A percentile compares a stretch with the other conserved stretches of the same genome.
These are phyloP conservation scores for Ammopiptanthus mongolicus DNA, from an alignment of 306 rosid genomes.

Conservation along the genomic window DNA sequence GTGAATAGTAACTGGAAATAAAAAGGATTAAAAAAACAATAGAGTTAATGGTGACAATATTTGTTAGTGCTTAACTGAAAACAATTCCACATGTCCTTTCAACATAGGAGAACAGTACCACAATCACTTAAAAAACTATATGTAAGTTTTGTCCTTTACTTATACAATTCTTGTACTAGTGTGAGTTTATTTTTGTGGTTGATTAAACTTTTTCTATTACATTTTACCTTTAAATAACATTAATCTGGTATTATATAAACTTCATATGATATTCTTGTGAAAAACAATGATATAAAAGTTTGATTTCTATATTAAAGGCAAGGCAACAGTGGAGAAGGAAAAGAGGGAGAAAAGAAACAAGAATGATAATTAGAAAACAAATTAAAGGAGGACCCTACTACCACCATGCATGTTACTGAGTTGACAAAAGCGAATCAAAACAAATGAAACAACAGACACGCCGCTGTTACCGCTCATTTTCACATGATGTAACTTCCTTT, in stretches of 20 bases:
- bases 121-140: too few species aligned
- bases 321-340: neutral
- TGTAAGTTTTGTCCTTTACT: too few species aligned
- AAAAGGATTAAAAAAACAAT: too few species aligned
- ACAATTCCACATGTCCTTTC: too few species aligned
- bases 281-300: too few species aligned
- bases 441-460: conserved; percentile 36
- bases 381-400: neutral
- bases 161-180: neutral
- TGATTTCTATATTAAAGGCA: neutral
- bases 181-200: neutral
- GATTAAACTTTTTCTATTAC: too few species aligned
- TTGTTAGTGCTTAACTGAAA: too few species aligned
- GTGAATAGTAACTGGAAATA: too few species aligned
- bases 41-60: too few species aligned
- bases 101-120: too few species aligned
- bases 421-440: conserved; percentile 32
- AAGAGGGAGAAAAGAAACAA: neutral
- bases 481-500: conserved; percentile 3
- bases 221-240: neutral
- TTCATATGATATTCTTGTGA: neutral
- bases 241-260: too few species aligned
- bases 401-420: conserved; percentile 31
- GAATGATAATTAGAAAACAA: neutral
- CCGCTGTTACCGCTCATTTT: conserved; percentile 44